Evolutionary conservation across 768 basidiomycete genomes (phyloP).

Genomic region (Boletus reticulatus): DNA sequence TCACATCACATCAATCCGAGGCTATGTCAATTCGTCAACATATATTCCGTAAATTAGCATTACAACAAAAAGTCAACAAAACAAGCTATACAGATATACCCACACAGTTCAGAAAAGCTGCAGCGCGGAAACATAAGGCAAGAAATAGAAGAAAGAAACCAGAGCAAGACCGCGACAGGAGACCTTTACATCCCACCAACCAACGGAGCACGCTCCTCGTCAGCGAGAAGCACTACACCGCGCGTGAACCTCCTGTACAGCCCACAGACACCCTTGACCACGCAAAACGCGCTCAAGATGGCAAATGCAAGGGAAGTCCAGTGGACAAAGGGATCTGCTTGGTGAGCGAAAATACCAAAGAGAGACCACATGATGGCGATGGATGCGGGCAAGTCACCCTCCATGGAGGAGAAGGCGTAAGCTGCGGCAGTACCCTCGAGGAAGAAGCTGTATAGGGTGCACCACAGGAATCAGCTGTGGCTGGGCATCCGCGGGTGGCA

Average conservation of each 20-base stretch:
- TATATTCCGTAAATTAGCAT: background rate
- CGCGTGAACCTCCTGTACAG: slow-evolving; percentile 44
- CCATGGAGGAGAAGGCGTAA: slow-evolving; percentile 87
- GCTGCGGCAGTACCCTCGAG: slow-evolving; percentile 89
- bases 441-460: slow-evolving; percentile 61
- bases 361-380: slow-evolving; percentile 93
- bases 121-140: background rate
- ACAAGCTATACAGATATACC: background rate
- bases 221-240: slow-evolving; percentile 61
- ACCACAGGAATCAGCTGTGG: slow-evolving; percentile 6
- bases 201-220: slow-evolving; percentile 88
- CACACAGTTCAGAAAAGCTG: background rate
- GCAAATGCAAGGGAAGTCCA: slow-evolving; percentile 87
- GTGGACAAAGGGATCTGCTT: slow-evolving; percentile 73
- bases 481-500: background rate
- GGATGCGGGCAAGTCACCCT: slow-evolving; percentile 91
- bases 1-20: background rate
- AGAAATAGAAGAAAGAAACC: background rate
- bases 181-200: slow-evolving; percentile 36
- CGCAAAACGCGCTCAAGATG: slow-evolving; percentile 81
- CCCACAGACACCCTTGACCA: slow-evolving; percentile 72
- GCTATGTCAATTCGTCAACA: background rate
- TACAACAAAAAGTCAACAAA: slow-evolving; percentile 1
- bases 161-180: background rate
- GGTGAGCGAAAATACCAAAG: slow-evolving; percentile 86